Percentiles rank a stretch among this genome's conserved stretches.
Evolutionary conservation across 164 flowering plant genomes (phyloP).

Genomic region (Stephania japonica): DNA sequence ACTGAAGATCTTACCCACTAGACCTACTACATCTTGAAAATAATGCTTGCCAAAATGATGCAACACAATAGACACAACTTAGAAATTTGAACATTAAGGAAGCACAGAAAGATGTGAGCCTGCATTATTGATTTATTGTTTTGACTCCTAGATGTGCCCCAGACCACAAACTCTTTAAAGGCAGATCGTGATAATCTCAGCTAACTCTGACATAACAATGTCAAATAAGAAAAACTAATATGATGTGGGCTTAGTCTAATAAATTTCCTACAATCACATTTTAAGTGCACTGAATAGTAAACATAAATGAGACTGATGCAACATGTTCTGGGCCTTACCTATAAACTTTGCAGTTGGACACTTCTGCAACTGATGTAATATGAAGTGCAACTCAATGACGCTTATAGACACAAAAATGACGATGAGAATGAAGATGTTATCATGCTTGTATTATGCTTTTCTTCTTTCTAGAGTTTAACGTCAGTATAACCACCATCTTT

Average conservation of each 20-base stretch:
- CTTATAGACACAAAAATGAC: not conserved
- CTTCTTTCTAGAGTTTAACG: not conserved
- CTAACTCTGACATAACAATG: not conserved
- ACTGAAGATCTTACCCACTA: not conserved
- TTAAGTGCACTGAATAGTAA: not conserved
- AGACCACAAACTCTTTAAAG: not conserved
- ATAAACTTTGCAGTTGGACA: not conserved
- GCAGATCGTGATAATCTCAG: not conserved
- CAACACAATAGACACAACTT: no score
- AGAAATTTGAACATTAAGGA: not conserved
- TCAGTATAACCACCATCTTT: not conserved
- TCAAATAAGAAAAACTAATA: not conserved
- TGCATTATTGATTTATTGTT: not conserved
- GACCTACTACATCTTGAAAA: not conserved
- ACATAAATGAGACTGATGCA: not conserved
- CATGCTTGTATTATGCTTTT: not conserved
- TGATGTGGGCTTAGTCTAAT: not conserved
- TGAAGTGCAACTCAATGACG: not conserved
- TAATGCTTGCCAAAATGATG: not conserved
- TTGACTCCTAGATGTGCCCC: not conserved
- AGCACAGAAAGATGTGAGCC: not conserved
- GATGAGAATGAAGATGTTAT: not conserved
- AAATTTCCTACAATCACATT: not conserved
- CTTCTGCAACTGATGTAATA: not conserved
- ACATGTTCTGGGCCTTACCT: not conserved